phyloP scores from a whole-genome alignment of 1,139 yeast species.

The Yamadazyma diospyri region DNA sequence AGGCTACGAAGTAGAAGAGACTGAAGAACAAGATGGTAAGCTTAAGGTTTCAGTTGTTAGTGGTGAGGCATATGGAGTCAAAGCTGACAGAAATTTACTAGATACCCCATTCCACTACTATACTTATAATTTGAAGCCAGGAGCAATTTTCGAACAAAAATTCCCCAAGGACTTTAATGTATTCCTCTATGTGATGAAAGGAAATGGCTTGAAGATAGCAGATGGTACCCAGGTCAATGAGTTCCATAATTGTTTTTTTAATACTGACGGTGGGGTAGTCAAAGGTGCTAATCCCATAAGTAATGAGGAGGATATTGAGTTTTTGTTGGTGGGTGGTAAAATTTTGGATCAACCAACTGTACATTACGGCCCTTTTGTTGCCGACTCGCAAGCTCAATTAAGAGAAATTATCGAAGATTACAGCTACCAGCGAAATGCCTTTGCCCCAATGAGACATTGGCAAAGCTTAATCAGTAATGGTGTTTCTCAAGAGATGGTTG shows the following conservation, averaged over 20 bases:
- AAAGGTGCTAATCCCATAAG: conserved; percentile 45
- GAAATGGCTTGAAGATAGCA: conserved; percentile 49
- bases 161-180: conserved; percentile 65
- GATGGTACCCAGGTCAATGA: conserved; percentile 39
- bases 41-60: conserved; percentile 70
- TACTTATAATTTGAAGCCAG: conserved; percentile 64
- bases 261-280: conserved; percentile 59
- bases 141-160: conserved; percentile 61
- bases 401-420: conserved; percentile 69
- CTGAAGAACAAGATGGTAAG: conserved; percentile 63
- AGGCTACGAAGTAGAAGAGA: conserved; percentile 64
- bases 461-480: conserved; percentile 62
- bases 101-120: conserved; percentile 81
- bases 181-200: conserved; percentile 68
- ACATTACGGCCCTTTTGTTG: conserved; percentile 91
- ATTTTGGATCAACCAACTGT: conserved; percentile 72
- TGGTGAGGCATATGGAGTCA: conserved; percentile 73
- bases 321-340: conserved; percentile 76
- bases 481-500: conserved; percentile 46
- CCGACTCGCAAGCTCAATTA: conserved; percentile 58
- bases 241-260: conserved; percentile 59
- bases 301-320: conserved; percentile 39
- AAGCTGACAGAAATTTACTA: conserved; percentile 72
- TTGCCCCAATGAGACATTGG: conserved; percentile 71
- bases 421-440: conserved; percentile 66